Evolutionary conservation across 2,329 filamentous ascomycete genomes (phyloP), one percentile per base, ranked within the genome.

Genomic region (Dothideomycetes sp.): DNA sequence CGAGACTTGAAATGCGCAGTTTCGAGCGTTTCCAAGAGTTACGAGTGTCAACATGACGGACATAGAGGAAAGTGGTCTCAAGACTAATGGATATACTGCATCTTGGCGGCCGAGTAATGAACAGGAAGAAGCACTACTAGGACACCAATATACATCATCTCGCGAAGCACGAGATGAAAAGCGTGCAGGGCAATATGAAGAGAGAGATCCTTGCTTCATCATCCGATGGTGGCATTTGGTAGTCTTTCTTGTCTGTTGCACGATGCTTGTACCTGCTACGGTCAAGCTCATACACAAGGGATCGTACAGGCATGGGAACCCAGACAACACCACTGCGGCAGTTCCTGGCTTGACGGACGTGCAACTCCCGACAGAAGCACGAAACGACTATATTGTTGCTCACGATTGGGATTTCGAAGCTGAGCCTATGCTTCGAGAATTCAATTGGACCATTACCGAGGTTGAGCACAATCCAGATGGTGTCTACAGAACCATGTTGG

Each of bases 381-480:
- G 15, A 19, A 35, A 61, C 1, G 71, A 78, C 36, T 81, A 84
- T 44, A 55, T 77, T 3, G 62, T 84, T 12, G 62, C 72, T 37
- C 52, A 65, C 0, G 47, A 59, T 2, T 84, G 79, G 79, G 58
- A 79, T 43, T 66, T 68, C 44, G 34, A 61, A 14, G 67, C 71
- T 0, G 47, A 63, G 3, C 65, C 70, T 0, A 66, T 64, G 12
- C 66, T 64, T 2, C 67, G 79, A 48, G 68, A 73, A 45, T 79
- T 77, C 49, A 59, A 69, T 44, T 83, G 77, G 77, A 71, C 62
- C 0, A 70, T 84, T 19, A 54, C 60, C 8, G 73, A 81, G 44
- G 70, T 70, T 22, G 60, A 65, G 0, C 65, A 74, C 31, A 78
- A 76, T 38, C 79, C 78, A 0, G 75, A 82, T 49, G 78, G 61